Percentiles rank a stretch among this genome's conserved stretches.
These are phyloP conservation scores for Aspergillus calidoustus DNA, from an alignment of 2,329 filamentous ascomycete genomes.

Conservation along the genomic window DNA sequence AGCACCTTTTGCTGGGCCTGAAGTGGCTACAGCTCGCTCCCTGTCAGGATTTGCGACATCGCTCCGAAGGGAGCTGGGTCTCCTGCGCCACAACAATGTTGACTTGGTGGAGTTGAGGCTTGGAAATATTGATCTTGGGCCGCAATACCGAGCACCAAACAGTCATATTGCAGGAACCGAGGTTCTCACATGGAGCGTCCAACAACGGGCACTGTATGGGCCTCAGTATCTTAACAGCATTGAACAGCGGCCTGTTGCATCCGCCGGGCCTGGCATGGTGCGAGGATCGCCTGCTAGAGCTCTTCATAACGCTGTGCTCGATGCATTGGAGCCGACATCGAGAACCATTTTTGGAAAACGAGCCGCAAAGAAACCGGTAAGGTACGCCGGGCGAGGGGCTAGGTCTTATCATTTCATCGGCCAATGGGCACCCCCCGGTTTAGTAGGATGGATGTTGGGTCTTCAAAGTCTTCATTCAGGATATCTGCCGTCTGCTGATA, in stretches of 20 bases:
- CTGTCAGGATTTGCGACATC: conserved; percentile 85
- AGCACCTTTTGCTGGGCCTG: conserved; percentile 64
- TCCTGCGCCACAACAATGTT: conserved; percentile 64
- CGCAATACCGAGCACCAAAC: conserved; percentile 55
- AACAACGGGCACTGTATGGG: conserved; percentile 58
- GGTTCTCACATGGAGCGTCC: conserved; percentile 62
- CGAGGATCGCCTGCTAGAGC: conserved; percentile 75
- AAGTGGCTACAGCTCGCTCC: conserved; percentile 83
- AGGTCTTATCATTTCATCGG: conserved; percentile 85
- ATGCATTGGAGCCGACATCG: conserved; percentile 69
- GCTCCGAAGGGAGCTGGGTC: conserved; percentile 76
- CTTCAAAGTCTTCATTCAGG: conserved; percentile 52
- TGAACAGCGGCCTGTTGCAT: conserved; percentile 45
- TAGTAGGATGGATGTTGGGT: conserved; percentile 96
- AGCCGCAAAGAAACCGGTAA: conserved; percentile 55
- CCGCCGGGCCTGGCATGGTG: conserved; percentile 43
- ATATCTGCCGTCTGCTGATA: conserved; percentile 25
- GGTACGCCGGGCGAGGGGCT: conserved; percentile 84
- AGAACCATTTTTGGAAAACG: conserved; percentile 46
- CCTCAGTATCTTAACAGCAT: conserved; percentile 49
- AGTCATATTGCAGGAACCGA: conserved; percentile 54
- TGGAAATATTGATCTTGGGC: conserved; percentile 84
- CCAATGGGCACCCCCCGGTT: conserved; percentile 72
- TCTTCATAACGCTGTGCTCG: conserved; percentile 86
- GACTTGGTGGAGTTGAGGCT: conserved; percentile 86